Percentiles rank a stretch among this genome's conserved stretches.
Conservation (phyloP, 73 alveolate genomes). For the Paramecium octaurelia region DNA sequence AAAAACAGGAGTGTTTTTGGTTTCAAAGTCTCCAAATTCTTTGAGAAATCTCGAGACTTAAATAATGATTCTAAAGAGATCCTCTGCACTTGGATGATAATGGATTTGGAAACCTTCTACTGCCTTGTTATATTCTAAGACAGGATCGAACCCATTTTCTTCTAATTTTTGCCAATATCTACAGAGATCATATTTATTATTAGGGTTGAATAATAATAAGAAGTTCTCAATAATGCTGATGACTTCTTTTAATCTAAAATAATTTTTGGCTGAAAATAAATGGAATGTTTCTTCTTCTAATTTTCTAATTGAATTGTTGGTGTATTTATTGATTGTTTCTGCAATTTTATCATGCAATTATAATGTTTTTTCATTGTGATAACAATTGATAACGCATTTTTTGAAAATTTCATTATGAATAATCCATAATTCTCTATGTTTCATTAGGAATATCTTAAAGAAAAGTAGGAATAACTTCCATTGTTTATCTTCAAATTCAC, state of each 20-base stretch:
- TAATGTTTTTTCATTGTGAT: not conserved
- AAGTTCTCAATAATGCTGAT: conserved; percentile 54
- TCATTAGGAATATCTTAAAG: conserved; percentile 45
- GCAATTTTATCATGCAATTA: conserved; percentile 51
- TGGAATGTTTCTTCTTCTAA: conserved; percentile 61
- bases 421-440: conserved; percentile 57
- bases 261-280: conserved; percentile 46
- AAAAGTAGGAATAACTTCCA: conserved; percentile 56
- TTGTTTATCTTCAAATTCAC: conserved; percentile 34
- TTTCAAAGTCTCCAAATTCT: conserved; percentile 78
- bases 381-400: conserved; percentile 33
- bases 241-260: conserved; percentile 55
- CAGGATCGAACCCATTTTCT: conserved; percentile 75
- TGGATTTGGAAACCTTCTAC: conserved; percentile 74
- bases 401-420: conserved; percentile 56
- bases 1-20: conserved; percentile 68
- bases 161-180: conserved; percentile 72
- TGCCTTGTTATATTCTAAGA: conserved; percentile 74
- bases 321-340: conserved; percentile 37
- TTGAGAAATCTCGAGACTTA: conserved; percentile 72
- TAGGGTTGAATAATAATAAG: conserved; percentile 64
- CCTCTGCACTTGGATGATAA: conserved; percentile 71
- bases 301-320: conserved; percentile 56
- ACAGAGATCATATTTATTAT: conserved; percentile 71
- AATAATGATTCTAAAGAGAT: conserved; percentile 71